Conservation (phyloP, 192 early-diverging fungal genomes). For the Lunasporangiospora selenospora region DNA sequence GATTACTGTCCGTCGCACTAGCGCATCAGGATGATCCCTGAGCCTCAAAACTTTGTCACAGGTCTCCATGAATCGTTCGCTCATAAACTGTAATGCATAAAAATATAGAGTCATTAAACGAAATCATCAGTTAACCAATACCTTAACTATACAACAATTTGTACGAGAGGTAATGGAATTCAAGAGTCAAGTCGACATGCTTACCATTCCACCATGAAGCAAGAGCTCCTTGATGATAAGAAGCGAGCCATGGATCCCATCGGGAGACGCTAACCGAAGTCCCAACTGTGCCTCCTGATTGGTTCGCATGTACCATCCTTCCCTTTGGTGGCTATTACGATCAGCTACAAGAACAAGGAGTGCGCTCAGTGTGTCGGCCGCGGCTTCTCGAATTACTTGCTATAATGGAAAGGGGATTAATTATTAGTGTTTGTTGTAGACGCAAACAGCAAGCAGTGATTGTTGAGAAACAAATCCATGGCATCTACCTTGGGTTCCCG, state of each 20-base stretch:
- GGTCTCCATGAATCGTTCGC: conserved; percentile 73
- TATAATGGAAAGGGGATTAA: conserved; percentile 3
- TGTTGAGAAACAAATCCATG: too few relatives aligned
- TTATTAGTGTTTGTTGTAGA: too few relatives aligned
- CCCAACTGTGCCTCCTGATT: conserved; percentile 82
- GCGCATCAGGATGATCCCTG: conserved; percentile 75
- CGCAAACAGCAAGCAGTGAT: too few relatives aligned
- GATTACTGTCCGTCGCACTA: conserved; percentile 85
- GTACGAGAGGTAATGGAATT: too few relatives aligned
- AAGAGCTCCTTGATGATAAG: conserved; percentile 83
- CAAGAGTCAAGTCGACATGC: too few relatives aligned
- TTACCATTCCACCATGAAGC: conserved; percentile 80
- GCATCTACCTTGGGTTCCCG: conserved; percentile 73
- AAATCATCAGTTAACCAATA: too few relatives aligned
- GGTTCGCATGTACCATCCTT: conserved; percentile 76
- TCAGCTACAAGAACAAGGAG: conserved; percentile 80
- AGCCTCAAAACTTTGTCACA: conserved; percentile 78
- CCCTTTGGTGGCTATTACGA: conserved; percentile 69
- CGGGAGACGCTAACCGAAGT: conserved; percentile 67
- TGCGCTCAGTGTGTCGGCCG: conserved; percentile 81
- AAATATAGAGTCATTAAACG: too few relatives aligned
- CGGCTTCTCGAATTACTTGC: conserved; percentile 75
- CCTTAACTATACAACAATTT: too few relatives aligned
- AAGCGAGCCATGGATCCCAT: conserved; percentile 85
- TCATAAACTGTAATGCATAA: conserved; percentile 73